Percentiles rank a stretch among this genome's conserved stretches.
These are phyloP conservation scores for Nemania sp. DNA, from an alignment of 2,329 filamentous ascomycete genomes.

Conservation along the genomic window DNA sequence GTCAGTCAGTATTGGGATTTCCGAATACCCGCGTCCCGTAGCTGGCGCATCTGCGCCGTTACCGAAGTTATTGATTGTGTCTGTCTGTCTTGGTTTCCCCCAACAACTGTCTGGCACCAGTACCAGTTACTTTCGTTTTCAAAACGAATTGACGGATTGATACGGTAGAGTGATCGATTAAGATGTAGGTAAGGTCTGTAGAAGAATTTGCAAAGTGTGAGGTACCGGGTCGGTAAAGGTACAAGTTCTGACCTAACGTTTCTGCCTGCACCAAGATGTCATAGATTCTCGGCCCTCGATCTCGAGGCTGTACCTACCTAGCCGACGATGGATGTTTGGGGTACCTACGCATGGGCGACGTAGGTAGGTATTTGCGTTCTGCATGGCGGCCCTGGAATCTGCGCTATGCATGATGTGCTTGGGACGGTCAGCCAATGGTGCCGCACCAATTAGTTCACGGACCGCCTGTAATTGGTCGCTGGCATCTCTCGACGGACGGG, in stretches of 20 bases:
- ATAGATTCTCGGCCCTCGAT: constrained; percentile 12
- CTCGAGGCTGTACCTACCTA: constrained; percentile 6
- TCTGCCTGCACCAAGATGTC: constrained; percentile 20
- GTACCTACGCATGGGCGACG: constrained; percentile 24
- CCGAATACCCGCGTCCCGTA: too few relatives aligned
- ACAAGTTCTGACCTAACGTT: constrained; percentile 2
- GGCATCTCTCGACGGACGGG: not conserved
- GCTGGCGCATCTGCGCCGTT: too few relatives aligned
- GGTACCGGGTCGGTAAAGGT: constrained; percentile 22
- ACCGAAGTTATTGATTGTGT: constrained; percentile 10
- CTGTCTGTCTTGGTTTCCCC: constrained; percentile 12
- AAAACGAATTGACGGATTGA: not conserved
- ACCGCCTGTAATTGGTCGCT: constrained; percentile 8
- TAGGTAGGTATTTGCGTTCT: constrained; percentile 21
- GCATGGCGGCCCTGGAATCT: constrained; percentile 19
- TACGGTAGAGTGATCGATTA: too few relatives aligned
- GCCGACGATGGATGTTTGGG: constrained; percentile 22
- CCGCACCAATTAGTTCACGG: constrained; percentile 17
- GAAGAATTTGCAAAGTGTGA: constrained; percentile 1
- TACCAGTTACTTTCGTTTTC: constrained; percentile 15
- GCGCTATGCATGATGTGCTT: constrained; percentile 16
- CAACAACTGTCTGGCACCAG: constrained; percentile 14
- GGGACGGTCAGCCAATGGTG: constrained; percentile 16
- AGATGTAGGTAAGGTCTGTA: too few relatives aligned
- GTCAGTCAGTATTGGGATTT: too few relatives aligned